These are phyloP conservation scores for Cyclostephanos tholiformis DNA, from an alignment of 108 stramenopile genomes.

Conservation along the genomic window DNA sequence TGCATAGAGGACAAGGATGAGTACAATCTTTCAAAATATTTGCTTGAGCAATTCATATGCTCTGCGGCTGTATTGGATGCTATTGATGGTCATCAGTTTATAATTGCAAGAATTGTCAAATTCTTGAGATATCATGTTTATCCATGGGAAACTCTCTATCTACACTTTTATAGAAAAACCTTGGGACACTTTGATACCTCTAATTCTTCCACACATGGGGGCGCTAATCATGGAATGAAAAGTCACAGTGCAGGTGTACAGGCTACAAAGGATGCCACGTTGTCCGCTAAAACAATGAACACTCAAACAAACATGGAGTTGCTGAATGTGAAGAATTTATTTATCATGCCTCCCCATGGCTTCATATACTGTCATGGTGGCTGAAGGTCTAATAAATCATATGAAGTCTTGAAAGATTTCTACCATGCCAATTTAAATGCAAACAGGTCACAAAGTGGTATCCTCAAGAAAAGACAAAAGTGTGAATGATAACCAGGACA, in stretches of 20 bases:
- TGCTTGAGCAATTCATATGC: constrained; percentile 13
- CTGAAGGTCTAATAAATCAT: background rate
- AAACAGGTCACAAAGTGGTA: no score
- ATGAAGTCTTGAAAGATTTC: no score
- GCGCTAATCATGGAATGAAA: constrained; percentile 12
- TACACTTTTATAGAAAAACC: constrained; percentile 4
- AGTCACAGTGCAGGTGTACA: background rate
- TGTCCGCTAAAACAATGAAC: background rate
- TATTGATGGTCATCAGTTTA: background rate
- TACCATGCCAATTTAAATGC: no score
- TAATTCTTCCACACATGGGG: constrained; percentile 10
- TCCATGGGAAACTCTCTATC: constrained; percentile 9
- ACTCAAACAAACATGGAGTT: background rate
- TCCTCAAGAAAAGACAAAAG: no score
- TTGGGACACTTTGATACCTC: constrained; percentile 8
- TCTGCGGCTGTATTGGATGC: background rate
- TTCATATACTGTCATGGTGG: background rate
- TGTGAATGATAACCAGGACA: no score
- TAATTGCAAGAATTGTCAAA: background rate
- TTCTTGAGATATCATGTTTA: constrained; percentile 7
- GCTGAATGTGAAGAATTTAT: background rate
- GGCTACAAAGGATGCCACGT: constrained; percentile 3
- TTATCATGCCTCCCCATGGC: background rate
- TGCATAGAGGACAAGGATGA: constrained; percentile 15
- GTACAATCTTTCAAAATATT: constrained; percentile 18